Evolutionary conservation across 2,329 filamentous ascomycete genomes (phyloP), one percentile per base, ranked within the genome.

Genomic region (Calonectria pteridis): DNA sequence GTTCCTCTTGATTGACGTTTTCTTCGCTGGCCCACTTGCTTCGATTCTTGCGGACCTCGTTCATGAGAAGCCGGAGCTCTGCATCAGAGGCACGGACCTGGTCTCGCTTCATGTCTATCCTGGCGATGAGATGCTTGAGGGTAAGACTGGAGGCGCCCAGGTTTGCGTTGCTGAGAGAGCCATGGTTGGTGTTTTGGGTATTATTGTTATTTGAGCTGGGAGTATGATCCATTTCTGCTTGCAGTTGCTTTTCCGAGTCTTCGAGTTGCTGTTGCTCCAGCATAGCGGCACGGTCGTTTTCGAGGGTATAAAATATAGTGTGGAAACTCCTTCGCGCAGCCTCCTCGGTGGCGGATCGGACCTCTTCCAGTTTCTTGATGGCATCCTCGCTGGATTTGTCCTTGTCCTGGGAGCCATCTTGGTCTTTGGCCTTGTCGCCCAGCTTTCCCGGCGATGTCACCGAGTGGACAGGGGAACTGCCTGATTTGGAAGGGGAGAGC

Each of bases 1-100:
- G 89, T 85, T 99, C 97, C 84, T 99, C 97, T 85, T 99, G 97
- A 73, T 97, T 96, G 75, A 99, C 94, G 78, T 97, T 97, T 79
- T 99, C 97, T 84, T 98, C 97, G 83, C 94, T 98, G 4, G 97
- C 96, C 97, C 97, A 99, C 86, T 99, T 99, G 85, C 96, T 98
- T 80, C 97, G 91, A 80, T 98, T 98, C 85, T 98, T 99, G 76
- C 97, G 92, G 23, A 99, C 97, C 84, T 99, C 97, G 80, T 97
- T 98, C 91, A 99, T 98, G 72, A 99, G 87, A 64, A 94, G 95
- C 73, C 97, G 92, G 73, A 99, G 88, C 82, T 99, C 96, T 29
- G 95, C 94, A 86, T 99, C 97, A 1, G 96, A 98, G 23, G 97
- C 96, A 83, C 93, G 92, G 67, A 99, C 96, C 86, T 95, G 92